Evolutionary conservation across 371 early-diverging fungal species (phyloP).

Genomic region (Mucor racemosus): DNA sequence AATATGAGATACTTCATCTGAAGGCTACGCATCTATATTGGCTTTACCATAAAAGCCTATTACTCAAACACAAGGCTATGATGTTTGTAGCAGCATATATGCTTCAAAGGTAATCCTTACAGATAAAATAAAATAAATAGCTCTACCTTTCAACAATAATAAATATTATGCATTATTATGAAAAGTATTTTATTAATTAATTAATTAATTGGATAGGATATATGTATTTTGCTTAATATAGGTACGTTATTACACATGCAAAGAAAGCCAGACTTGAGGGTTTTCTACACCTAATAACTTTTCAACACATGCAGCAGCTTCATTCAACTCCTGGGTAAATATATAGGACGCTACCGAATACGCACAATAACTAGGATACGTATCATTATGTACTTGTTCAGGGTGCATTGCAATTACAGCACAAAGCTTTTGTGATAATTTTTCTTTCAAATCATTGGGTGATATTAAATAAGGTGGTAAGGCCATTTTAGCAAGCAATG

Average conservation of each 20-base stretch:
- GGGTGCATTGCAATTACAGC: conserved; percentile 12
- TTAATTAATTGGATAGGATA: no score
- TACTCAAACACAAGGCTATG: no score
- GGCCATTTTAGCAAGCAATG: conserved; percentile 44
- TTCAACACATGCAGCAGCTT: conserved; percentile 30
- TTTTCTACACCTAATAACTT: conserved; percentile 44
- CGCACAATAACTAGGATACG: conserved; percentile 36
- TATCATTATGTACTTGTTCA: conserved; percentile 29
- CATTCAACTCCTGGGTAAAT: conserved; percentile 38
- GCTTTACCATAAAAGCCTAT: no score
- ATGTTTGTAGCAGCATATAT: no score
- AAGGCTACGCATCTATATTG: no score
- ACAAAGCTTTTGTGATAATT: conserved; percentile 25
- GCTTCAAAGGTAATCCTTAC: no score
- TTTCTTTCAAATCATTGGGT: conserved; percentile 28
- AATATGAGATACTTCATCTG: no score
- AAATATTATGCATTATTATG: no score
- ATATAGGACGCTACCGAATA: conserved; percentile 33
- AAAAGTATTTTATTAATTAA: no score
- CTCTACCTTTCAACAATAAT: no score
- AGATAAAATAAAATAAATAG: no score
- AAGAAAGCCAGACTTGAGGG: conserved; percentile 38
- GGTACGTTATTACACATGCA: background rate
- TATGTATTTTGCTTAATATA: no score
- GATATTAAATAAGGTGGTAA: conserved; percentile 47